Base-by-base conservation (phyloP, 345 rosid genomes). In the Moricandia moricandioides region DNA sequence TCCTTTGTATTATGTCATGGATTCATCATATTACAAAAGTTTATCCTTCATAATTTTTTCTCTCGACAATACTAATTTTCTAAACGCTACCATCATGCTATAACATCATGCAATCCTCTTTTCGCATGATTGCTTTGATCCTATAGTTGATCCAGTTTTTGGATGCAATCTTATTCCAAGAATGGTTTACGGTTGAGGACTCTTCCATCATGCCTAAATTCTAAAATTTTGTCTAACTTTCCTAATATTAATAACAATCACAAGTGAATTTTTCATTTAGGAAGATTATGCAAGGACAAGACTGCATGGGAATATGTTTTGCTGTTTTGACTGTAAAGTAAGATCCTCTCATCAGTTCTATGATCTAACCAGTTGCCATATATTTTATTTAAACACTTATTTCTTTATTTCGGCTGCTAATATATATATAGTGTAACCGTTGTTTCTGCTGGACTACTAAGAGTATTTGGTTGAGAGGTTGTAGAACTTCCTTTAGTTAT, bases 221-320 rank as follows among this genome's bases (percentile, higher is more conserved):
- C 51, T 52, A 56, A 45, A n/a, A 21, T 27, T 5, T 11, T 21
- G 35, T 33, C 43, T 56, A 14, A 57, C 67, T 58, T 40, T 43
- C 27, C 33, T 70, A 14, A 26, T 55, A 63, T 70, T 47, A 34
- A 47, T 29, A 49, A n/a, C 34, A 45, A 57, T 8, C 39, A 18
- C 17, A 26, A 66, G 7, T 54, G 73, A 59, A 7, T 58, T 52
- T 55, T 65, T 67, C 1, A 64, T 67, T 37, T 79, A 90, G 97
- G 67, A 85, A 86, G 86, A 86, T 81, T 63, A 34, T 83, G 67
- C 87, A 88, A 81, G 96, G 88, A 47, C 97, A 92, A 79, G 97
- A 91, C 40, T 87, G 82, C 29, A 86, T 21, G 96, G 97, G 97
- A 70, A 90, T 95, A 89, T 88, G 88, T 79, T 90, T 97, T 82